These are phyloP conservation scores for Lentinula edodes DNA, from an alignment of 768 basidiomycete genomes.

Conservation along the genomic window DNA sequence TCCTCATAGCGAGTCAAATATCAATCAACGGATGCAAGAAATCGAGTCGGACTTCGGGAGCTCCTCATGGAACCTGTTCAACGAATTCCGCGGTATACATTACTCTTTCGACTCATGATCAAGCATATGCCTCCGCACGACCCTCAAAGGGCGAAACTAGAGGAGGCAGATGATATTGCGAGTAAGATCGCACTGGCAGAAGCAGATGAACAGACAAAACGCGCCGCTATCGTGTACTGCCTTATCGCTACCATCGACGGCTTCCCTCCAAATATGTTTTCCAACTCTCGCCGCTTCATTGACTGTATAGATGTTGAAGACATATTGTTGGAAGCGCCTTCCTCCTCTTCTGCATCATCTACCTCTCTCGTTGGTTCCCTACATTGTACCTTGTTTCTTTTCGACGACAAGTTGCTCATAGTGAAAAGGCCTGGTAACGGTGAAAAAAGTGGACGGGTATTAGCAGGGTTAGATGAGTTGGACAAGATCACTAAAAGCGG, in stretches of 20 bases:
- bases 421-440: constrained; percentile 78
- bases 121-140: constrained; percentile 81
- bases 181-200: constrained; percentile 89
- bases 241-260: constrained; percentile 81
- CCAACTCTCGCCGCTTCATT: constrained; percentile 79
- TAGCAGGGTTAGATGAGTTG: constrained; percentile 75
- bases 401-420: constrained; percentile 90
- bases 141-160: constrained; percentile 69
- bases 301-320: constrained; percentile 96
- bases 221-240: constrained; percentile 84
- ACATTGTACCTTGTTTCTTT: constrained; percentile 87
- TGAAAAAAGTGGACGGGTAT: constrained; percentile 64
- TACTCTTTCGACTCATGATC: constrained; percentile 89
- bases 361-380: constrained; percentile 43
- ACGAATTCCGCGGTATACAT: constrained; percentile 89
- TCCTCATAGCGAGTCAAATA: constrained; percentile 76
- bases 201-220: constrained; percentile 85
- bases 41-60: constrained; percentile 84
- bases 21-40: constrained; percentile 62
- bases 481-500: constrained; percentile 69
- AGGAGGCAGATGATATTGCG: constrained; percentile 83
- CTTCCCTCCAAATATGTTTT: constrained; percentile 89
- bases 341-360: constrained; percentile 38
- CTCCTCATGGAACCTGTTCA: constrained; percentile 96
- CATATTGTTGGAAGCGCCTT: constrained; percentile 43